Evolutionary conservation across 768 basidiomycete genomes (phyloP), one percentile per base, ranked within the genome.

Genomic region (Suillus americanus): DNA sequence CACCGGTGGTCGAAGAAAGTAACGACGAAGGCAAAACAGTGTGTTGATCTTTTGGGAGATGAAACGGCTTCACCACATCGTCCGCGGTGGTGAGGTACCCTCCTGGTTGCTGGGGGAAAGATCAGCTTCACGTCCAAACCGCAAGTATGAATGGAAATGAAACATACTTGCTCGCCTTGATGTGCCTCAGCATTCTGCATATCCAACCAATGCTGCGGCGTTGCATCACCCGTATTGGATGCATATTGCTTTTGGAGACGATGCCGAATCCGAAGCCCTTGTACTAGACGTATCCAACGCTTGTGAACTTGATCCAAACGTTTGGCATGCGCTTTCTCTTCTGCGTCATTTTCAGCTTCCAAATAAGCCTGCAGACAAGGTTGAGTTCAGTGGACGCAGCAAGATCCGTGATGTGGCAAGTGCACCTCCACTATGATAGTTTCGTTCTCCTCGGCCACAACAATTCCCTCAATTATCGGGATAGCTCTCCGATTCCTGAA

Each of bases 401-500:
- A 33, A 53, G 45, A 35, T 53, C 33, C 30, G 41, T 14, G 40
- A 64, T 59, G 33, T 64, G 62, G 74, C 82, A 60, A 41, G 25
- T 59, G 30, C 73, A 91, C 96, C 80, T 97, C 92, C 33, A 95
- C 76, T 18, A 98, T 72, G 4, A 82, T 74, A 1, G 80, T 79
- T 73, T 94, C 91, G 67, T 93, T 86, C 75, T 96, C 95, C 45
- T 82, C 82, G 18, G 96, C 93, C 33, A 94, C 82, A 33, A 99
- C 95, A 3, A 99, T 83, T 13, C 97, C 97, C 61, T 89, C 85
- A 38, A 97, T 79, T 64, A 94, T 80, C 4, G 97, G 97, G 64
- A 86, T 86, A 0, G 97, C 97, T 60, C 90, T 85, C 38, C 92
- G 89, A 75, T 96, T 95, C 73, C 89, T 94, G 80, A 99, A 99